Conservation (phyloP, 192 early-diverging fungal species). For the Thamnidium elegans region DNA sequence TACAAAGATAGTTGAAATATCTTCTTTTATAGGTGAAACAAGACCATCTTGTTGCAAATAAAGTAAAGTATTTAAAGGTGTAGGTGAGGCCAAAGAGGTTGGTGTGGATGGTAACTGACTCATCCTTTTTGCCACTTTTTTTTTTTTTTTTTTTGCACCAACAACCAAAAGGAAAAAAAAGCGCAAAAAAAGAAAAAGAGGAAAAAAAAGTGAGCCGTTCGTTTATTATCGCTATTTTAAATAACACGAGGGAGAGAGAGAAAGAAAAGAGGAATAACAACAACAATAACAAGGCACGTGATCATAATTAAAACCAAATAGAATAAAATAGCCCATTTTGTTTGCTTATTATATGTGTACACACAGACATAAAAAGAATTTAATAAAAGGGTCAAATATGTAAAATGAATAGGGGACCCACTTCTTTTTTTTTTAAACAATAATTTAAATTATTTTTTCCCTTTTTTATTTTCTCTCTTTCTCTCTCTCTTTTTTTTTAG, state of each 20-base stretch:
- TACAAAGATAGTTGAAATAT: constrained; percentile 99
- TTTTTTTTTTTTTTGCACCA: not conserved
- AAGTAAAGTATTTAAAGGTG: constrained; percentile 7
- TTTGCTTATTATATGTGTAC: not conserved
- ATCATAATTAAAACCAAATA: not conserved
- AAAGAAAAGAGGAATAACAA: not conserved
- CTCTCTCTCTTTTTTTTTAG: no score
- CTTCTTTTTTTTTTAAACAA: not conserved
- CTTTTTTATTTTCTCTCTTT: not conserved
- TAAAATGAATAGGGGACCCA: constrained; percentile 6
- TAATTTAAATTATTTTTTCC: not conserved
- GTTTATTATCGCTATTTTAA: not conserved
- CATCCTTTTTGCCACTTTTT: not conserved
- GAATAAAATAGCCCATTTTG: not conserved
- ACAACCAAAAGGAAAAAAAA: constrained; percentile 13
- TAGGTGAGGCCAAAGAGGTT: constrained; percentile 1
- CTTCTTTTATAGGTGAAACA: constrained; percentile 52
- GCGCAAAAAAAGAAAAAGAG: constrained; percentile 7
- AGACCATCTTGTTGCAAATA: constrained; percentile 2
- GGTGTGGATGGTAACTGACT: constrained; percentile 4
- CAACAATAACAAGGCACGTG: not conserved
- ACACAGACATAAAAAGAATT: not conserved
- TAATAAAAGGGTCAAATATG: constrained; percentile 17
- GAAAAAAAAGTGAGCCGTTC: not conserved
- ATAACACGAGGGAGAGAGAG: not conserved